Evolutionary conservation across 129 eudicot species (phyloP).

Genomic region (Centaurea solstitialis): DNA sequence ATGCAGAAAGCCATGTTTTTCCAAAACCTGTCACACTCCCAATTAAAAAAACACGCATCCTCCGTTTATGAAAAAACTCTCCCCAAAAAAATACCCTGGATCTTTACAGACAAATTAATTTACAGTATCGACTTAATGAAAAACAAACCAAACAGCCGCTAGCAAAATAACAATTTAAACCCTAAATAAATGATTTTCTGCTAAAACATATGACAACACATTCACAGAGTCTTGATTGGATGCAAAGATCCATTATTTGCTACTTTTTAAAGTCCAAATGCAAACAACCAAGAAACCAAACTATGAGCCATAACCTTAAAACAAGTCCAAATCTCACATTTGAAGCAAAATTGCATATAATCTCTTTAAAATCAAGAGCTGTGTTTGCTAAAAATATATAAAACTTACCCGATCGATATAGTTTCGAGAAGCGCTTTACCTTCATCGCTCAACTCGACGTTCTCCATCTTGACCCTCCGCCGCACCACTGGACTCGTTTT

Average conservation of each 20-base stretch:
- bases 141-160: no score
- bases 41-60: no score
- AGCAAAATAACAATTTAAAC: not conserved
- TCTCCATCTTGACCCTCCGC: constrained; percentile 90
- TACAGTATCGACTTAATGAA: no score
- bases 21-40: no score
- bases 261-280: constrained; percentile 20
- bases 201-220: constrained; percentile 10
- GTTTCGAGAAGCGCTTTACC: constrained; percentile 69
- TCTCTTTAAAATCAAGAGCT: not conserved
- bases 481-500: constrained; percentile 54
- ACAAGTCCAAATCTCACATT: constrained; percentile 14
- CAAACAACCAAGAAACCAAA: constrained; percentile 18
- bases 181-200: not conserved
- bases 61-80: no score
- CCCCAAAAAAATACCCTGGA: no score
- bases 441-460: constrained; percentile 75
- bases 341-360: constrained; percentile 21
- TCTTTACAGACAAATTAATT: no score
- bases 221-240: not conserved
- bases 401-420: constrained; percentile 48
- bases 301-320: not conserved
- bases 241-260: constrained; percentile 12
- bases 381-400: not conserved
- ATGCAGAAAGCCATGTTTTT: no score